Evolutionary conservation across 495 filamentous ascomycete species (phyloP).

Genomic region (Xylaria intraflava): DNA sequence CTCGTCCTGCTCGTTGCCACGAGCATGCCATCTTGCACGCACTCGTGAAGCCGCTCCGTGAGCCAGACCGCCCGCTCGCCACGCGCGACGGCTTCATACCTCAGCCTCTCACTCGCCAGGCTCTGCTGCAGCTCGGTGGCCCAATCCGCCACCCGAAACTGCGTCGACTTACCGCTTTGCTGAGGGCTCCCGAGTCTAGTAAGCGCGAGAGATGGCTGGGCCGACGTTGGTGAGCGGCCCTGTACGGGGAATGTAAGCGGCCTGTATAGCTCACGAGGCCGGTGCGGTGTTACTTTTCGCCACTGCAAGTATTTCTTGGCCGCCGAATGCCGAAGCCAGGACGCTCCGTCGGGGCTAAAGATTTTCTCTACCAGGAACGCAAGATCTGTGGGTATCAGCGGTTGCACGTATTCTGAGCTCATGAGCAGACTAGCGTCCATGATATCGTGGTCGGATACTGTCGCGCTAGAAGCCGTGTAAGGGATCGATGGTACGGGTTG

Average conservation of each 20-base stretch:
- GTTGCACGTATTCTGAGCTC: constrained; percentile 87
- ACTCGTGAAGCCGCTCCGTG: constrained; percentile 66
- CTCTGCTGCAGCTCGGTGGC: constrained; percentile 81
- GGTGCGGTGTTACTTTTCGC: constrained; percentile 32
- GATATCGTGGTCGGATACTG: constrained; percentile 68
- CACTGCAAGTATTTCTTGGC: constrained; percentile 81
- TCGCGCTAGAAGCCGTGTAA: constrained; percentile 76
- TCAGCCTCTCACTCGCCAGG: constrained; percentile 69
- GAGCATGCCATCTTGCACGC: constrained; percentile 63
- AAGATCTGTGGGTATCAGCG: constrained; percentile 74
- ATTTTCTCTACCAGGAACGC: constrained; percentile 59
- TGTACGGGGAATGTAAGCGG: constrained; percentile 13
- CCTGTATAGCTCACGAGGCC: constrained; percentile 24
- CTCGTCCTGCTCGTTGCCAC: constrained; percentile 32
- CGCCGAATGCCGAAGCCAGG: constrained; percentile 81
- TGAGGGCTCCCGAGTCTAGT: constrained; percentile 64
- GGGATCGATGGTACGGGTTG: constrained; percentile 37
- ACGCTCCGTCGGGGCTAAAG: constrained; percentile 71
- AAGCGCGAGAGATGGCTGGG: constrained; percentile 54
- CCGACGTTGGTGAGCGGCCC: neutral
- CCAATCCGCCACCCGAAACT: constrained; percentile 81
- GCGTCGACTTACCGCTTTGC: constrained; percentile 71
- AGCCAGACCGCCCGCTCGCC: constrained; percentile 77
- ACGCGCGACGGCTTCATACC: constrained; percentile 63
- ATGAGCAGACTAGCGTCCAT: constrained; percentile 97